Percentiles rank a stretch among this genome's conserved stretches.
phyloP scores from a whole-genome alignment of 176 grass and related monocot genomes.

The Carex kokanica region DNA sequence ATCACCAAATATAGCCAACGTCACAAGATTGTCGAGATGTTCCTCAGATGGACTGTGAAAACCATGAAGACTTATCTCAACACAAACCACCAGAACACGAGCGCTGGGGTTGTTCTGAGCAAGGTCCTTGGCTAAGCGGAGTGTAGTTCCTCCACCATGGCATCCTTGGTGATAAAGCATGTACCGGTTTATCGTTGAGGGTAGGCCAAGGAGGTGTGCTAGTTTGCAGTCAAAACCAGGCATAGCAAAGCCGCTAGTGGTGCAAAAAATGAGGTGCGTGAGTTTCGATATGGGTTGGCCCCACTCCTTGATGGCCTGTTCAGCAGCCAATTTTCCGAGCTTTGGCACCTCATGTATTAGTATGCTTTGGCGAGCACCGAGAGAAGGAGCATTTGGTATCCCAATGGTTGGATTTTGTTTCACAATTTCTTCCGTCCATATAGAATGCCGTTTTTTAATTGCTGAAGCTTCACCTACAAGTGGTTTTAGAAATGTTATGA shows the following conservation, averaged over 20 bases:
- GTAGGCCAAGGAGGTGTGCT: neutral
- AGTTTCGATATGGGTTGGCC: neutral
- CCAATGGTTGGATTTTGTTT: neutral
- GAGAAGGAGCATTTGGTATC: neutral
- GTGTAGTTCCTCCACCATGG: neutral
- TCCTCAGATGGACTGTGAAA: neutral
- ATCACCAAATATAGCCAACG: neutral
- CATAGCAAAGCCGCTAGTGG: neutral
- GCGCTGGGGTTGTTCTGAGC: neutral
- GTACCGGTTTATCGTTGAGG: neutral
- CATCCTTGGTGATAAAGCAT: slow-evolving; percentile 7
- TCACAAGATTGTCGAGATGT: neutral
- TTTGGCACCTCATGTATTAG: neutral
- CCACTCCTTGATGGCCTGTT: neutral
- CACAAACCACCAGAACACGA: neutral
- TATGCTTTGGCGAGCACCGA: neutral
- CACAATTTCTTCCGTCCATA: neutral
- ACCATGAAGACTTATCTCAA: neutral
- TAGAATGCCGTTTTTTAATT: neutral
- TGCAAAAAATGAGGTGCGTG: neutral
- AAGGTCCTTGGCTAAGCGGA: neutral
- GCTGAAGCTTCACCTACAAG: neutral
- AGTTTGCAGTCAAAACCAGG: neutral
- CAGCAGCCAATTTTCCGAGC: neutral
- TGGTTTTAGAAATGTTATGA: neutral